phyloP scores from a whole-genome alignment of 305 asterid species.

The Euphrasia arctica region DNA sequence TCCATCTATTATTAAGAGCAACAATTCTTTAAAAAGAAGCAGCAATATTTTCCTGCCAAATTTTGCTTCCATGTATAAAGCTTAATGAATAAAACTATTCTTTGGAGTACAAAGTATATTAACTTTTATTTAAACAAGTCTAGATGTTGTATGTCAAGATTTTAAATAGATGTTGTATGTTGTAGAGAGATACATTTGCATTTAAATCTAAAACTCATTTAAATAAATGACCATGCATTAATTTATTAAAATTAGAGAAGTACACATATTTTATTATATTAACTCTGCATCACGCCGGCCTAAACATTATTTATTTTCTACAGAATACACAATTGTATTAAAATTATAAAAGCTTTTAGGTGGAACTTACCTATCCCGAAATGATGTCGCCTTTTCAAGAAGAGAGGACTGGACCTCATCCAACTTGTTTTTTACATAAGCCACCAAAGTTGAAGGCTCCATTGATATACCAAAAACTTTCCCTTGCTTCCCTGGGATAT shows the following conservation, averaged over 20 bases:
- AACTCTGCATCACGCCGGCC: not conserved
- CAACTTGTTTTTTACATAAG: constrained; percentile 62
- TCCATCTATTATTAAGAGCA: too few relatives aligned
- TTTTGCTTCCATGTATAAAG: too few relatives aligned
- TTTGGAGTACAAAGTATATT: too few relatives aligned
- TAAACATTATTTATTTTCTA: not conserved
- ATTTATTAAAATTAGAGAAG: not conserved
- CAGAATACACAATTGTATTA: not conserved
- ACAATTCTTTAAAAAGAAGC: too few relatives aligned
- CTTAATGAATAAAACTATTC: too few relatives aligned
- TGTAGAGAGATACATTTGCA: not conserved
- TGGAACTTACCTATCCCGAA: constrained; percentile 67
- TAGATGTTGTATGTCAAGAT: not conserved
- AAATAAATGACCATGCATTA: not conserved
- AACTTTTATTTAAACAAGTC: too few relatives aligned
- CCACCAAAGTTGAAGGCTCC: constrained; percentile 72
- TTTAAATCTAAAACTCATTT: not conserved
- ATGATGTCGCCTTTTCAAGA: constrained; percentile 63
- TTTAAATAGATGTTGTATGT: not conserved
- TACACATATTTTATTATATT: not conserved
- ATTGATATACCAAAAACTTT: constrained; percentile 90
- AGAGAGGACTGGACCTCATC: constrained; percentile 80
- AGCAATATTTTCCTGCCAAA: too few relatives aligned
- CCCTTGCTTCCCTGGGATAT: constrained; percentile 94
- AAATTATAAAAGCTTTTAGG: not conserved